Evolutionary conservation across 148 eudicot genomes (phyloP), one percentile per base, ranked within the genome.

Genomic region (Dysphania ambrosioides): DNA sequence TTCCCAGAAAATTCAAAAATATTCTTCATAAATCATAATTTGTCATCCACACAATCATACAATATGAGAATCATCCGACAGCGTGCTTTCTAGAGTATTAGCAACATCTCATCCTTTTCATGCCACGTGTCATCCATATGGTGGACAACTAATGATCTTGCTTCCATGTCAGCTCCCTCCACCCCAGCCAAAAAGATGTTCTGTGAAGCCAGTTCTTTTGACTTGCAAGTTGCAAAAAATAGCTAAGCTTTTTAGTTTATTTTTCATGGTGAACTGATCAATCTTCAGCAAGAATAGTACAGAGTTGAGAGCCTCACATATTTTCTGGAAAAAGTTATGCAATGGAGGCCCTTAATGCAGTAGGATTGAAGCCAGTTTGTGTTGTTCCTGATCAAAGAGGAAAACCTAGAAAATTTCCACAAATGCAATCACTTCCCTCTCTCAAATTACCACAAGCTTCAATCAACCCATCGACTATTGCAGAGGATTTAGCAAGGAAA

Each of bases 261-360:
- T 8, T 57, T 62, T 68, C 44, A 74, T 80, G 70, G 77, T 71
- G 70, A 70, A 73, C 27, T 70, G 44, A 70, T 56, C 68, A 55
- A 29, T 42, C 31, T 30, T 41, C 59, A 27, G 61, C 53, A 69
- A 26, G 47, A 41, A 61, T 16, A 44, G 29, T 7, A 42, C 31
- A 32, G 23, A 62, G 1, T 76, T 73, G 66, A 67, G 72, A 74
- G 34, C 66, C 73, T 62, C 23, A 57, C 8, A 35, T 62, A 21
- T 24, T 41, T 8, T 27, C 26, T 19, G 35, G 31, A 26, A 44
- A 57, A 73, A 75, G 76, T 47, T 77, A 83, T 85, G 82, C 90
- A 29, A 93, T 93, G 98, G 91, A 93, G 83, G 91, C 89, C 83
- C 79, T 91, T 57, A 89, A 88, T 82, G 93, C 90, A 77, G 78